Conservation (phyloP, 2,329 filamentous ascomycete species). For the Fusarium veterinarium region DNA sequence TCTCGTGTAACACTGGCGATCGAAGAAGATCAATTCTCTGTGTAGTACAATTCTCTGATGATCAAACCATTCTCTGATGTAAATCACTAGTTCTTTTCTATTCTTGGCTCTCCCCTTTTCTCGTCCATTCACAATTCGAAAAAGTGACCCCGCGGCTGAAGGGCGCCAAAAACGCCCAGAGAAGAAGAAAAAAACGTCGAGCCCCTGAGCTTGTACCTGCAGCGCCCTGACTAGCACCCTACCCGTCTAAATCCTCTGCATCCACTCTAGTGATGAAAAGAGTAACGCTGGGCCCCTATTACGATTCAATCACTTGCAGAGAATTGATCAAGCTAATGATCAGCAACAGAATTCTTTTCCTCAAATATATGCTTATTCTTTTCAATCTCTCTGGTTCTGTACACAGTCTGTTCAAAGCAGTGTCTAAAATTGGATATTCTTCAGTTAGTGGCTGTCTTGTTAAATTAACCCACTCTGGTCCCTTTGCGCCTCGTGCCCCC, state of each 20-base stretch:
- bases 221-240: background rate
- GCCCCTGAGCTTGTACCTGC: conserved; percentile 35
- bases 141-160: conserved; percentile 29
- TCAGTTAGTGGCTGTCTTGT: conserved; percentile 3
- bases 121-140: background rate
- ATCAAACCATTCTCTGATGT: background rate
- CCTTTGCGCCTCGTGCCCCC: conserved; percentile 32
- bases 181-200: conserved; percentile 3
- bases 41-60: background rate
- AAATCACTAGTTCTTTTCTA: conserved; percentile 2
- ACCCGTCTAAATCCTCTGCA: background rate
- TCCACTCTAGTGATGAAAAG: conserved; percentile 2
- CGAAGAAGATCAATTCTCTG: background rate
- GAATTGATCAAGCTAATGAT: background rate
- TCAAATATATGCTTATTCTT: background rate
- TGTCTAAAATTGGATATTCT: conserved; percentile 30
- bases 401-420: background rate
- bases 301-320: background rate
- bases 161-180: conserved; percentile 23
- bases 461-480: conserved; percentile 35
- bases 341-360: background rate
- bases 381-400: background rate
- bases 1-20: background rate
- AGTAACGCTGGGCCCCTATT: conserved; percentile 23
- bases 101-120: conserved; percentile 27